Conservation (phyloP, 2,329 filamentous ascomycete species). For the Fusarium poae region DNA sequence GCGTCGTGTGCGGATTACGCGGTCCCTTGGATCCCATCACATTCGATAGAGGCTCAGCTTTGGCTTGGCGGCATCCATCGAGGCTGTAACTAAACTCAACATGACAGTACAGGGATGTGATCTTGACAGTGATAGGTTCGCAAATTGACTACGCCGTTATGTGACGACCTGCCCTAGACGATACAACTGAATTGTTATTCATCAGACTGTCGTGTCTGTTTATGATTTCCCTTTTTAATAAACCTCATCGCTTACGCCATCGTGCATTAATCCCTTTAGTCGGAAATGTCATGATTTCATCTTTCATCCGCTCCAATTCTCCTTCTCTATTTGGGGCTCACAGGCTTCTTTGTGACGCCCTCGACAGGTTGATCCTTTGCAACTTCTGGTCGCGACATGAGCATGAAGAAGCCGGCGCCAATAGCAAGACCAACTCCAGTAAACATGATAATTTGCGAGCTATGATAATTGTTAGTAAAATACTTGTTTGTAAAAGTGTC, state of each 20-base stretch:
- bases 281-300: neutral
- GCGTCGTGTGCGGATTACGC: slow-evolving; percentile 35
- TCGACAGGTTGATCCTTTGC: slow-evolving; percentile 28
- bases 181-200: slow-evolving; percentile 4
- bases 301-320: neutral
- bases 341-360: neutral
- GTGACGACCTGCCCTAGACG: slow-evolving; percentile 11
- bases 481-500: neutral
- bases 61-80: slow-evolving; percentile 30
- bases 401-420: slow-evolving; percentile 34
- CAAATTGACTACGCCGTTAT: slow-evolving; percentile 2
- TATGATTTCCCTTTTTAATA: slow-evolving; percentile 1
- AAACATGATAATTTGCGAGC: slow-evolving; percentile 19
- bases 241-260: slow-evolving; percentile 36
- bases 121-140: slow-evolving; percentile 9
- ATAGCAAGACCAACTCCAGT: slow-evolving; percentile 36
- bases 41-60: slow-evolving; percentile 25
- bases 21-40: slow-evolving; percentile 17
- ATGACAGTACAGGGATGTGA: slow-evolving; percentile 1
- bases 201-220: neutral
- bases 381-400: slow-evolving; percentile 18
- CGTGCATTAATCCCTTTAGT: neutral
- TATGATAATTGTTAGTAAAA: no score
- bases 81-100: slow-evolving; percentile 20
- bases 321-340: slow-evolving; percentile 1